phyloP scores from a whole-genome alignment of 805 yeast genomes.

The Monosporozyma yasuniensis region DNA sequence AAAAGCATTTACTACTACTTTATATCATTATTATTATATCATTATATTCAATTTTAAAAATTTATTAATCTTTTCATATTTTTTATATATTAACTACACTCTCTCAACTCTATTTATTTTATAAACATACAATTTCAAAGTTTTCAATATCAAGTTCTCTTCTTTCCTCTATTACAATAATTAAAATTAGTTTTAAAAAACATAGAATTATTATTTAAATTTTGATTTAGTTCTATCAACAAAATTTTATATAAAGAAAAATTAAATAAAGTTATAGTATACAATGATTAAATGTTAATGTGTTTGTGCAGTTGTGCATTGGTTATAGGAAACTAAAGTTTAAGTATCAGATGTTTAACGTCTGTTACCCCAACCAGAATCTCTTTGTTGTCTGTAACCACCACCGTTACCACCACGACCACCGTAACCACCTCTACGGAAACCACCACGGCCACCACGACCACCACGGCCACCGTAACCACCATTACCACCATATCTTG shows the following conservation, averaged over 20 bases:
- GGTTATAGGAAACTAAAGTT: no score
- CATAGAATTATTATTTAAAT: not conserved
- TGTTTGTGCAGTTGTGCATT: no score
- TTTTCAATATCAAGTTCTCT: no score
- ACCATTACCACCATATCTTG: constrained; percentile 51
- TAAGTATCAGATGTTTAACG: constrained; percentile 1
- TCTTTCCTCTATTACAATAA: no score
- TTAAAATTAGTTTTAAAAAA: no score
- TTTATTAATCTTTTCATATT: not conserved
- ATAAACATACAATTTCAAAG: not conserved
- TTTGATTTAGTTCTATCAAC: not conserved
- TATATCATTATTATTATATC: no score
- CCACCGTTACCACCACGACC: constrained; percentile 35
- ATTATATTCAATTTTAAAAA: not conserved
- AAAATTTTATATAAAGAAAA: not conserved
- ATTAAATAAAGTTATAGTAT: not conserved
- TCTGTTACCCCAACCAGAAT: constrained; percentile 17
- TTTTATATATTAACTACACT: not conserved
- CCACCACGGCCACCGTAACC: constrained; percentile 44
- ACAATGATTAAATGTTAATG: not conserved
- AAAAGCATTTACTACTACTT: no score
- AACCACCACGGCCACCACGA: constrained; percentile 37
- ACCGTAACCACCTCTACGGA: constrained; percentile 35
- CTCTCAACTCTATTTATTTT: no score
- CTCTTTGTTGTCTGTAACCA: constrained; percentile 22